Percentiles rank a stretch among this genome's conserved stretches.
These are phyloP conservation scores for Solanum bulbocastanum DNA, from an alignment of 257 asterid genomes.

Conservation along the genomic window DNA sequence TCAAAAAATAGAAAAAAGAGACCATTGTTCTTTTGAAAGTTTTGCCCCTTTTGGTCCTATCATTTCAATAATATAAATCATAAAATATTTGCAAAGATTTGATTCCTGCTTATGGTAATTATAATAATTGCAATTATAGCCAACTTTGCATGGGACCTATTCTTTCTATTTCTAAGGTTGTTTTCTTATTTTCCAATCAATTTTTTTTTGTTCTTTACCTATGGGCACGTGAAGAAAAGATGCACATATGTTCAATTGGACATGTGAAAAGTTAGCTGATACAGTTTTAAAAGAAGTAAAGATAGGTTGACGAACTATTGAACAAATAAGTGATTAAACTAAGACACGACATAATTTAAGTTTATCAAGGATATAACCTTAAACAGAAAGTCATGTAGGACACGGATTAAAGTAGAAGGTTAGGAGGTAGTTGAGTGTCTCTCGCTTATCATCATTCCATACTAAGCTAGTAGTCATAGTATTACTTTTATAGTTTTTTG, in stretches of 20 bases:
- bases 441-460: not conserved
- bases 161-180: not conserved
- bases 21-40: not conserved
- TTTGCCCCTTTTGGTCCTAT: not conserved
- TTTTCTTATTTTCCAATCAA: not conserved
- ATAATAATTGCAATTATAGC: not conserved
- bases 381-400: accelerated
- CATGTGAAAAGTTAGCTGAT: accelerated
- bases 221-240: not conserved
- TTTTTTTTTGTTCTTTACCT: not conserved
- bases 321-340: not conserved
- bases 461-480: not conserved
- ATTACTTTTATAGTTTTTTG: not conserved
- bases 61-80: not conserved
- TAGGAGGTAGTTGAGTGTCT: not conserved
- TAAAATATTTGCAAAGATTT: not conserved
- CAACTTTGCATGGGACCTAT: not conserved
- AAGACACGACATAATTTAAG: not conserved
- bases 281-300: not conserved
- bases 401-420: not conserved
- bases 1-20: not conserved
- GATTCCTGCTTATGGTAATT: not conserved
- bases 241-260: not conserved
- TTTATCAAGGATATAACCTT: not conserved
- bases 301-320: not conserved